Evolutionary conservation across 352 stramenopile species (phyloP), one percentile per base, ranked within the genome.

Genomic region (Nothophytophthora sp.): DNA sequence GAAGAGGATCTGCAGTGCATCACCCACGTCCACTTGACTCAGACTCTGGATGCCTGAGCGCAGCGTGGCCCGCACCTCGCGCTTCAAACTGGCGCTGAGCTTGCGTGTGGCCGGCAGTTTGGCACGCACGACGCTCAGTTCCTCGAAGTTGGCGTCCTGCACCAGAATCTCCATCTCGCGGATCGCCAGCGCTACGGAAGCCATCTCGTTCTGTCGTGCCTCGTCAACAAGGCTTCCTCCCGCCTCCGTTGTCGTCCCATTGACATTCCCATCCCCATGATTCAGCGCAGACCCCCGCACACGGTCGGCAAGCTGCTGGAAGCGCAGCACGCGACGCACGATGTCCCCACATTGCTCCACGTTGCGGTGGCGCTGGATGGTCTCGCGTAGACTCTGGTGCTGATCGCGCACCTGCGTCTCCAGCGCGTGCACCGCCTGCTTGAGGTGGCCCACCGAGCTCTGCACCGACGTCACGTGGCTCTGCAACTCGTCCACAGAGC

Each of bases 1-100:
- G 24, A 85, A 92, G 8, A 95, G 65, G 16, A 92, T 81, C 55
- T 95, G 79, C 33, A 95, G 65, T 22, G 82, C 75, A 36, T 90
- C 81, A 3, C 73, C 81, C 1, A 95, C 74, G 34, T 92, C 73
- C 2, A 65, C 73, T 38, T 92, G 81, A 20, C 75, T 92, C 19
- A 90, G 38, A 16, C 39, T 69, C 41, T 86, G 63, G 32, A 92
- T 77, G 7, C 70, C 74, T 9, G 58, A 45, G 13, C 68, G 70
- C 44, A 92, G 62, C 16, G 70, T 60, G 15, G 61, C 59, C 15
- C 73, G 74, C 49, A 83, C 75, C 28, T 90, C 75, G 11, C 70
- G 69, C 3, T 82, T 80, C 15, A 92, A 67, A 2, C 60, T 73
- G 3, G 60, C 50, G 25, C 61, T 67, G 7, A 88, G 60, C 12